Evolutionary conservation across 352 stramenopile genomes (phyloP), one percentile per base, ranked within the genome.

Genomic region (Achlya hypogyna): DNA sequence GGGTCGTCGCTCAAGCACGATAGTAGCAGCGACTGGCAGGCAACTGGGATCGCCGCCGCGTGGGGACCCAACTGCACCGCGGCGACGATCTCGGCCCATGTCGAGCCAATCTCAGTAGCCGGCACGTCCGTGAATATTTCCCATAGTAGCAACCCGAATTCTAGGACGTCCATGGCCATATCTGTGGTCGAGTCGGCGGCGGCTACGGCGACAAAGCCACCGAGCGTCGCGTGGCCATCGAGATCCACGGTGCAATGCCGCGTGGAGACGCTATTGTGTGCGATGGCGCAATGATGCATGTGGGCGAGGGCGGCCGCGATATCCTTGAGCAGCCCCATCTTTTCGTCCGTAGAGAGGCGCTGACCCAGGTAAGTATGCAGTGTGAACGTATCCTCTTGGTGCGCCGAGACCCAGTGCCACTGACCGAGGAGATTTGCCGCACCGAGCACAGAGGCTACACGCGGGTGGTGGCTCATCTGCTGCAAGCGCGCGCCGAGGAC

Each of bases 401-500:
- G 31, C 31, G 16, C 2, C 49, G 49, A 56, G 25, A 56, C 49
- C 49, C 49, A 56, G 31, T 56, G 31, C 49, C 2, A 12, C 16
- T 56, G 49, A 16, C 25, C 31, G 6, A 27, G 49, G 31, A 56
- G 25, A 12, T 56, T 56, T 12, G 49, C 31, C 2, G 8, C 49
- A 20, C 49, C 49, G 31, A 56, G 31, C 16, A 56, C n/a, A 16
- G 12, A 9, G n/a, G 49, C 49, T 3, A 56, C n/a, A 20, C 49
- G 49, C 25, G 49, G 49, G 49, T 56, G 49, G 31, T 56, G 49
- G 31, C 49, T 56, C 49, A 56, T 56, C 31, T 56, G 49, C 31
- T 56, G 49, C 49, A 56, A 27, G 31, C 49, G 49, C 2, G 49
- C 49, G 31, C 49, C n/a, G 8, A 56, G 49, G 6, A 16, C 25